A percentile compares a stretch with the other conserved stretches of the same genome.
Evolutionary conservation across 129 eudicot genomes (phyloP).

Genomic region (Centrapalus pauciflorus): DNA sequence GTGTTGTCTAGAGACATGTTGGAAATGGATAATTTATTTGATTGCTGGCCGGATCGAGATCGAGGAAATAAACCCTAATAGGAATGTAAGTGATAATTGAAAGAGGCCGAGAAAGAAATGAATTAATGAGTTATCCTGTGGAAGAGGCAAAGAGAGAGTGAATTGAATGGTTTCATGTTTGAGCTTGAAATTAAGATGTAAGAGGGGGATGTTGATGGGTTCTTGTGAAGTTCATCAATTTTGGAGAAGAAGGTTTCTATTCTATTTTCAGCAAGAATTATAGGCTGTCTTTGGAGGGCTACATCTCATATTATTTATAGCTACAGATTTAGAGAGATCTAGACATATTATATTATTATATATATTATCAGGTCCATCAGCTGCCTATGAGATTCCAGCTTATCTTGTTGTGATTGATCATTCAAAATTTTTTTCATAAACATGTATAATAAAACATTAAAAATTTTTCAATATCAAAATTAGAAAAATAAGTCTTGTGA

Average conservation of each 20-base stretch:
- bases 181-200: slow-evolving; percentile 35
- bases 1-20: slow-evolving; percentile 44
- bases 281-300: slow-evolving; percentile 35
- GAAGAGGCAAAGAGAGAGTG: slow-evolving; percentile 42
- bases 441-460: too few relatives aligned
- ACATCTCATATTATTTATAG: slow-evolving; percentile 24
- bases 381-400: too few relatives aligned
- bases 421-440: too few relatives aligned
- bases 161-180: slow-evolving; percentile 67
- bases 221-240: slow-evolving; percentile 72
- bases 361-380: too few relatives aligned
- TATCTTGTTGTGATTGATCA: too few relatives aligned
- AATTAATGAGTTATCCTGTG: slow-evolving; percentile 38
- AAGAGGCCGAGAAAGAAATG: slow-evolving; percentile 1
- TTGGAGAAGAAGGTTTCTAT: slow-evolving; percentile 21
- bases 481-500: too few relatives aligned
- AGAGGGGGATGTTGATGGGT: slow-evolving; percentile 50
- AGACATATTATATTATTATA: too few relatives aligned
- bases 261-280: slow-evolving; percentile 17
- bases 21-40: slow-evolving; percentile 7
- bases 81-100: slow-evolving; percentile 14
- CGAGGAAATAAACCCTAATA: slow-evolving; percentile 25
- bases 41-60: too few relatives aligned
- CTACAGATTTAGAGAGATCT: neutral
- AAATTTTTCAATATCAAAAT: too few relatives aligned